phyloP scores from a whole-genome alignment of 305 asterid genomes.

The Solanum hybrid region DNA sequence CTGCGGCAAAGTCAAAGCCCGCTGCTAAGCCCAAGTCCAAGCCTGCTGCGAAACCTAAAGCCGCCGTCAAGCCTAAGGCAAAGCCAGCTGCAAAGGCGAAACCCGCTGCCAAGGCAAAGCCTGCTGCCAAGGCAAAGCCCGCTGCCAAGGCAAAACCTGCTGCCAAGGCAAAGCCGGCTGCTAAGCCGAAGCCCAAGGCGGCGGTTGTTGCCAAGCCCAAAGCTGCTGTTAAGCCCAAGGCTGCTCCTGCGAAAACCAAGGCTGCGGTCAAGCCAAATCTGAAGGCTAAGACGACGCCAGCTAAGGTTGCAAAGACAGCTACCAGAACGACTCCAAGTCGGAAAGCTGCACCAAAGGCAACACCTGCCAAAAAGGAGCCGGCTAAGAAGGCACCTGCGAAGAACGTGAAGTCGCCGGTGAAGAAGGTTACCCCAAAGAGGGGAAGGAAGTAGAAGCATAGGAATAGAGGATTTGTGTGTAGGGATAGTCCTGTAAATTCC shows the following conservation, averaged over 20 bases:
- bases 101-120: not conserved
- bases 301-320: slow-evolving; percentile 38
- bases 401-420: slow-evolving; percentile 12
- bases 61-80: not conserved
- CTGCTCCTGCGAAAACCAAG: slow-evolving; percentile 4
- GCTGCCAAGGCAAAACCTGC: slow-evolving; percentile 18
- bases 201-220: slow-evolving; percentile 27
- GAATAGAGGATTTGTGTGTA: not conserved
- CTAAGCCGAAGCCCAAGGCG: slow-evolving; percentile 30
- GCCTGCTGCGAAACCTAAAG: not conserved
- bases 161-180: slow-evolving; percentile 10
- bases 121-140: not conserved
- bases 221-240: slow-evolving; percentile 37
- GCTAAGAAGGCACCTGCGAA: slow-evolving; percentile 6
- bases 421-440: slow-evolving; percentile 1
- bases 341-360: not conserved
- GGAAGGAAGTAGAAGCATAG: not conserved
- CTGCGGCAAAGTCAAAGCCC: slow-evolving; percentile 3
- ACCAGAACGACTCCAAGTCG: slow-evolving; percentile 26
- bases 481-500: slow-evolving; percentile 6
- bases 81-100: not conserved
- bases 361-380: slow-evolving; percentile 4
- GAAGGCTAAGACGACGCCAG: slow-evolving; percentile 39
- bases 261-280: slow-evolving; percentile 14
- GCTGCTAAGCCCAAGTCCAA: not conserved